Percentiles rank a stretch among this genome's conserved stretches.
Conservation (phyloP, 2,329 filamentous ascomycete species). For the Penicillium paneum region DNA sequence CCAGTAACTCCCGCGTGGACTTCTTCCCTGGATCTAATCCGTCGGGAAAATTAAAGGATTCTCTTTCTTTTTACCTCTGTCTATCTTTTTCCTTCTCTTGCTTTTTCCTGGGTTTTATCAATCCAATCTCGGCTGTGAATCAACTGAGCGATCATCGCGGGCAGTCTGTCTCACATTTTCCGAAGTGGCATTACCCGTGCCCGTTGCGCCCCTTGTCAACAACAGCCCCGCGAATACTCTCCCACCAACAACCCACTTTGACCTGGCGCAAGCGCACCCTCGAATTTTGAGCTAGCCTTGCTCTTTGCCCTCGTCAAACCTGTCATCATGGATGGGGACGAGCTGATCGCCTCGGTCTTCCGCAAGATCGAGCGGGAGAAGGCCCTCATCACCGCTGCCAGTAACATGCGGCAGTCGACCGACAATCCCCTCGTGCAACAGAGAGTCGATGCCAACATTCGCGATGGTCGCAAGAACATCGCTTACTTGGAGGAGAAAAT, state of each 20-base stretch:
- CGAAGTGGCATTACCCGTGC: slow-evolving; percentile 24
- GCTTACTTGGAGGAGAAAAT: slow-evolving; percentile 94
- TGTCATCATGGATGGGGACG: slow-evolving; percentile 57
- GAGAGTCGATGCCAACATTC: slow-evolving; percentile 87
- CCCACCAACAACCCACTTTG: slow-evolving; percentile 15
- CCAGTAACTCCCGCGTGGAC: neutral
- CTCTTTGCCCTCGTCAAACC: slow-evolving; percentile 13
- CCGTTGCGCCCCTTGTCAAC: slow-evolving; percentile 26
- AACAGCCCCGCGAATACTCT: slow-evolving; percentile 28
- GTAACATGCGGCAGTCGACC: slow-evolving; percentile 91
- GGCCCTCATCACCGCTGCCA: slow-evolving; percentile 88
- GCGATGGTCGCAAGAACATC: slow-evolving; percentile 88
- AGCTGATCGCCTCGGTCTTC: slow-evolving; percentile 73
- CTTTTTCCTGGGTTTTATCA: neutral
- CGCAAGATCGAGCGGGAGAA: slow-evolving; percentile 98
- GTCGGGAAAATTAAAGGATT: neutral
- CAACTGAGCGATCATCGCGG: slow-evolving; percentile 1
- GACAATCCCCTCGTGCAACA: slow-evolving; percentile 90
- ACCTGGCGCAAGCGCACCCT: slow-evolving; percentile 11
- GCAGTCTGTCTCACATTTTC: slow-evolving; percentile 22
- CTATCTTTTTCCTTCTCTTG: neutral
- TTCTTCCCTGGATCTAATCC: neutral
- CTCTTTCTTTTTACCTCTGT: neutral
- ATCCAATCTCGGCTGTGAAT: neutral
- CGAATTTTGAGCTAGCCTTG: slow-evolving; percentile 14